A percentile compares a stretch with the other conserved stretches of the same genome.
Conservation (phyloP, 371 early-diverging fungal species). For the Amoeboaphelidium protococcarum region DNA sequence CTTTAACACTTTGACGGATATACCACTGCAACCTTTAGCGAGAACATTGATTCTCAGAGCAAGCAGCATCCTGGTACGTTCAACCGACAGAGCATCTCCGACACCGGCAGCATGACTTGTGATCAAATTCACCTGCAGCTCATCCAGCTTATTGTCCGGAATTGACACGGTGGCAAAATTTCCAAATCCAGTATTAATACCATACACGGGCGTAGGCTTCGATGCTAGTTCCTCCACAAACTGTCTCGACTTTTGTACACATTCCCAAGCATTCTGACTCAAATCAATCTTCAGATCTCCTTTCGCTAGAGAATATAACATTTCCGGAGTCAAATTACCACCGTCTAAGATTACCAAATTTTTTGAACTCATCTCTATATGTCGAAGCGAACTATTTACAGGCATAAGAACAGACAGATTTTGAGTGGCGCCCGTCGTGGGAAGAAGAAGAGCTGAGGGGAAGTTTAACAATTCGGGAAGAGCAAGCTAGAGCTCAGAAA, state of each 20-base stretch:
- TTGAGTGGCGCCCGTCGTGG: too few relatives aligned
- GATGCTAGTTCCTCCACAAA: slow-evolving; percentile 1
- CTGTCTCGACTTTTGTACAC: slow-evolving; percentile 1
- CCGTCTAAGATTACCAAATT: too few relatives aligned
- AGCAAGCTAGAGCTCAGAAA: too few relatives aligned
- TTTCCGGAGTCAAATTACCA: too few relatives aligned
- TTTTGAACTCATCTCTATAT: too few relatives aligned
- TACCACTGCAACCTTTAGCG: slow-evolving; percentile 3
- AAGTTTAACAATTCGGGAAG: too few relatives aligned
- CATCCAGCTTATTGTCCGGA: slow-evolving; percentile 1
- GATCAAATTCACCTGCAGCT: slow-evolving; percentile 4
- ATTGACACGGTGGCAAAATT: slow-evolving; percentile 4
- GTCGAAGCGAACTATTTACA: too few relatives aligned
- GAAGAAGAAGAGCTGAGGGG: too few relatives aligned
- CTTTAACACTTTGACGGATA: neutral
- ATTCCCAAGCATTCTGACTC: neutral
- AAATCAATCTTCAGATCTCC: neutral
- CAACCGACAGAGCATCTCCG: neutral
- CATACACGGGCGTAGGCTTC: slow-evolving; percentile 1
- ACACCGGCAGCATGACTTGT: slow-evolving; percentile 2
- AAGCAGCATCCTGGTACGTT: slow-evolving; percentile 3
- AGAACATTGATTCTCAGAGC: slow-evolving; percentile 4
- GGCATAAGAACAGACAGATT: too few relatives aligned
- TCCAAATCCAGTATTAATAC: slow-evolving; percentile 4
- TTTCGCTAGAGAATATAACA: too few relatives aligned